Base-by-base conservation (phyloP, 2,329 filamentous ascomycete genomes). In the Colletotrichum scovillei region DNA sequence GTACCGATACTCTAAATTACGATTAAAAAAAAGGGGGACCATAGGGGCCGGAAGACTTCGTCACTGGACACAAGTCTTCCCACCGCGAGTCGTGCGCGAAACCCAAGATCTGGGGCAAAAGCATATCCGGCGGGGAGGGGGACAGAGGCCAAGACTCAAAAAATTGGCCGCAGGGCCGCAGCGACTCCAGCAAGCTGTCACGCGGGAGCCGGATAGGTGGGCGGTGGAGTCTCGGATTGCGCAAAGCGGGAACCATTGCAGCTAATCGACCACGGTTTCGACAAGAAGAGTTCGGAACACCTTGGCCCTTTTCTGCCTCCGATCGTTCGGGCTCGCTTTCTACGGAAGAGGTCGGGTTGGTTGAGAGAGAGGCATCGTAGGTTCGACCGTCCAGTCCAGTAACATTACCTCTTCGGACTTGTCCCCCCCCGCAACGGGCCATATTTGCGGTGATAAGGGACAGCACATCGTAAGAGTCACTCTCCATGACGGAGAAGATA, bases 401-500 rank as follows among this genome's bases (percentile, higher is more conserved):
- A 49, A 49, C 3, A 49, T 19, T 8, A 19, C 6, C 46, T 11
- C 30, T 24, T 38, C 35, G 52, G 62, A 9, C 46, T n/a, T 55
- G 9, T 7, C 46, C 11, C 30, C 30, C 19, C 30, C 52, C 28
- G 12, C 28, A 42, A 19, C 38, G 38, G 42, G 42, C 19, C 42
- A 49, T n/a, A 49, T 49, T 49, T n/a, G 42, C 42, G 35, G 52
- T 24, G 52, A 57, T 24, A 46, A 42, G 19, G 19, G 38, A n/a
- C 58, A 19, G 16, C 38, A 52, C n/a, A 35, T 35, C 8, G 32
- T 57, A 65, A 65, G 52, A 65, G 63, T 65, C 63, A 65, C 57
- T 19, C 3, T 53, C 52, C 6, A 56, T 57, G n/a, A 28, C 49
- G 19, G 22, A 28, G 22, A 28, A 28, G 63, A 65, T 30, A 57